Evolutionary conservation across 2,329 filamentous ascomycete species (phyloP), one percentile per base, ranked within the genome.

Genomic region (Colletotrichum gloeosporioides): DNA sequence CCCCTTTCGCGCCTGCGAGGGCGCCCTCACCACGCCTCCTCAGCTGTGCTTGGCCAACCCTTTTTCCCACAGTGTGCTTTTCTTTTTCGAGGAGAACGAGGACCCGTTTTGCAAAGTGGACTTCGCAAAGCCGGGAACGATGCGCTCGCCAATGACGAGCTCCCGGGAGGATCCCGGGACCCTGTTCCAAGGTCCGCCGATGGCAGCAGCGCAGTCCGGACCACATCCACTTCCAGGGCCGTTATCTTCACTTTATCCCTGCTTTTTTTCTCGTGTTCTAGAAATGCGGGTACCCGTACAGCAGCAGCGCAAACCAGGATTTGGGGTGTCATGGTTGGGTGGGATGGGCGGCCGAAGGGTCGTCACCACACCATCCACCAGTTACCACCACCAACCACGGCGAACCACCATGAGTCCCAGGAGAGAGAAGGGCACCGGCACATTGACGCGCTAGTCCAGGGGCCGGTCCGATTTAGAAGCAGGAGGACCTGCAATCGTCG

Each of bases 401-500:
- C 1, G 39, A 49, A n/a, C 39, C 39, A 49, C 18, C 39, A 49
- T 44, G 36, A 44, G 16, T 44, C 36, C 25, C 25, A 44, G 25
- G n/a, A 32, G 29, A 64, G 36, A 44, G 36, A 6, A 44, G 39
- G 44, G 59, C 32, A 34, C 73, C 73, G 73, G 73, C 63, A 76
- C 73, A 68, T 76, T 73, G 69, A 76, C 39, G 64, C 73, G 44
- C 73, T 76, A 76, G 57, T 61, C 69, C 73, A 76, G 73, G 73
- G 69, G 73, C 63, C 32, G 69, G 73, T 76, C 73, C 73, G 73
- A 73, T 76, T 76, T 73, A 73, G 64, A 73, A 76, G 63, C 73
- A 76, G 49, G 39, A 49, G 39, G 25, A 39, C 29, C 68, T 75
- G 61, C 34, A 75, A 75, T 75, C 69, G 73, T 55, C 62, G 69